Conservation (phyloP, 2,329 filamentous ascomycete genomes). For the Emydomyces testavorans region DNA sequence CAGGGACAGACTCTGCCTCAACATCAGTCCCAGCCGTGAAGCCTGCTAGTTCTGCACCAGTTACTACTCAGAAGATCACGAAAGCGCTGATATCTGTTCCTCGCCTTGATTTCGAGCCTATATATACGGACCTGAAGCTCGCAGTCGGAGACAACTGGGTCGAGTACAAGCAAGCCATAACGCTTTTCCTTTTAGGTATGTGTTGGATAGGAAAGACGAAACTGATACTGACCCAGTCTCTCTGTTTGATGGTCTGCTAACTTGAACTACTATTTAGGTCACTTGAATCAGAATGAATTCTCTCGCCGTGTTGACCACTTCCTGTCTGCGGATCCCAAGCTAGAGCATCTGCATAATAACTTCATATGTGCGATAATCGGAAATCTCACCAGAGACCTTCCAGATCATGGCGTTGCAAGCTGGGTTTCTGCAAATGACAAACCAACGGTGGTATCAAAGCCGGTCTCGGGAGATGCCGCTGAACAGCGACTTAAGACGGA, state of each 20-base stretch:
- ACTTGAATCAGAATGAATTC: conserved; percentile 51
- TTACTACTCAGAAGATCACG: conserved; percentile 37
- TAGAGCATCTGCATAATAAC: conserved; percentile 51
- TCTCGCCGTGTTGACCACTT: conserved; percentile 45
- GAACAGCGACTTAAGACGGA: conserved; percentile 54
- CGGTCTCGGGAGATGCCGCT: conserved; percentile 47
- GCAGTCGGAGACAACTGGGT: conserved; percentile 50
- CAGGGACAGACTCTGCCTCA: conserved; percentile 32
- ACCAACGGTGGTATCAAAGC: conserved; percentile 39
- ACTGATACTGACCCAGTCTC: no score
- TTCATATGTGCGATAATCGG: conserved; percentile 48
- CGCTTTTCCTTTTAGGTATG: conserved; percentile 47
- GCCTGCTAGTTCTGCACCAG: conserved; percentile 14
- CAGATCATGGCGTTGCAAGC: conserved; percentile 50
- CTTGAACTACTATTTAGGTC: conserved; percentile 32
- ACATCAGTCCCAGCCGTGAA: conserved; percentile 26
- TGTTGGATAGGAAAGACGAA: conserved; percentile 8
- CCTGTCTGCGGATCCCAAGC: conserved; percentile 42
- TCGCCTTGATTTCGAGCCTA: conserved; percentile 51
- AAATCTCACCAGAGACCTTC: conserved; percentile 49
- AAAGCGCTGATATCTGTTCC: conserved; percentile 44
- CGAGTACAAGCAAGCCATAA: conserved; percentile 48
- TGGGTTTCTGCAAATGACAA: conserved; percentile 53
- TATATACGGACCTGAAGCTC: conserved; percentile 50
- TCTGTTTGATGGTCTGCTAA: conserved; percentile 11